Evolutionary conservation across 164 flowering plant genomes (phyloP), one percentile per base, ranked within the genome.

Genomic region (Dillenia turbinata): DNA sequence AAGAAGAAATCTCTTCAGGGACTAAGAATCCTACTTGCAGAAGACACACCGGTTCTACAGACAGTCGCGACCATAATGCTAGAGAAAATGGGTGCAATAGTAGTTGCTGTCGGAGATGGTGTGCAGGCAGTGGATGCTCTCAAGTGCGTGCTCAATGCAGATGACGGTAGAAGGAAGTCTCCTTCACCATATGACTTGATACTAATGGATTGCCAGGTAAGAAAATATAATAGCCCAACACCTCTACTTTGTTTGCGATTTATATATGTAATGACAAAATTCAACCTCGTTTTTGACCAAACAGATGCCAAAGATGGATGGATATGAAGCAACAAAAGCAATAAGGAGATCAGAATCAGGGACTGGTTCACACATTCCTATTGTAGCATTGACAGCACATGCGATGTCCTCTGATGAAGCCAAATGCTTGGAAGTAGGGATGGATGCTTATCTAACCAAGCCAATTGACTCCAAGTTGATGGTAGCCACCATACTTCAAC

Each of bases 221-320:
- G 78, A 26, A 67, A 58, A 8, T 56, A 9, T 57, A 40, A 40
- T 16, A 55, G 9, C 15, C n/a, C 46, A 55, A 10, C 12, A 8
- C 5, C 9, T 33, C 15, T 40, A 15, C 4, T 10, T n/a, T 3
- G 45, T 8, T 11, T 1, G 16, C 9, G 9, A 45, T 44, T 10
- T n/a, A 45, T 9, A n/a, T 44, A 44, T 8, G 10, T 57, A 17
- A 19, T 43, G 14, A 26, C 55, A 60, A 63, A 17, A 33, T 16
- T 52, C 17, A 49, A 33, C 14, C 43, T 0, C 52, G 19, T 62
- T 15, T 54, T 1, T 68, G 66, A 19, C 47, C 53, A 62, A 59
- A 55, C 88, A 94, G 98, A 94, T 94, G 98, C 97, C 97, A 47
- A 89, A 84, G 78, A 87, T 94, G 98, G 98, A 94, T 76, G 98